phyloP scores from a whole-genome alignment of 2,329 filamentous ascomycete species.

The Ilyonectria sp. region DNA sequence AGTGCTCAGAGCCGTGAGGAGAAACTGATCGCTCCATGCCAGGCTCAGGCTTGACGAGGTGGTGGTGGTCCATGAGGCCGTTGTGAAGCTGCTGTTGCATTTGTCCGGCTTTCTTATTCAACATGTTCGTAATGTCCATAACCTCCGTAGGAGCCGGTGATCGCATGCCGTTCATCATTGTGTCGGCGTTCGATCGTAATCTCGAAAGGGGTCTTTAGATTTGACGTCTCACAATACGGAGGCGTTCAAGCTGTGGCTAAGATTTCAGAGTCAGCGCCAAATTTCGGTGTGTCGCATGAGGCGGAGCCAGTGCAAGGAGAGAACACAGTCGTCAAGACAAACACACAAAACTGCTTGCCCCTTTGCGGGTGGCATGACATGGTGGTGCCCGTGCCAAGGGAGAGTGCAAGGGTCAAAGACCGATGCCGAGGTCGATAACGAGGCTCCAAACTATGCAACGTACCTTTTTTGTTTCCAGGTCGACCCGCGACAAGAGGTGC shows the following conservation, averaged over 20 bases:
- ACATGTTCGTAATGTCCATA: slow-evolving; percentile 68
- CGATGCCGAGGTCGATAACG: background rate
- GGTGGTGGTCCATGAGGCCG: slow-evolving; percentile 52
- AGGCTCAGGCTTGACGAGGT: slow-evolving; percentile 55
- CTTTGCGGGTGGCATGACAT: slow-evolving; percentile 16
- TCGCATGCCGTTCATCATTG: slow-evolving; percentile 56
- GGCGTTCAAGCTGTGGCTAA: slow-evolving; percentile 45
- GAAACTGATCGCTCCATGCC: slow-evolving; percentile 69
- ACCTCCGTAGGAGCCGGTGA: slow-evolving; percentile 63
- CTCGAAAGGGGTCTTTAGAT: slow-evolving; percentile 39
- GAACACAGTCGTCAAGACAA: slow-evolving; percentile 1
- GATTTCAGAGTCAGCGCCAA: slow-evolving; percentile 39
- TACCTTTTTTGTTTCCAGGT: slow-evolving; percentile 31
- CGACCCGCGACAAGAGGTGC: slow-evolving; percentile 45
- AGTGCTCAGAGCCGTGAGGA: slow-evolving; percentile 73
- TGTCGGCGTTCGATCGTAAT: slow-evolving; percentile 42
- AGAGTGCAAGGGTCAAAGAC: background rate
- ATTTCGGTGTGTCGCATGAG: slow-evolving; percentile 18
- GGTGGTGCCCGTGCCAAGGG: slow-evolving; percentile 2
- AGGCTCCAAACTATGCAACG: slow-evolving; percentile 5
- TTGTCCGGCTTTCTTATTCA: slow-evolving; percentile 64
- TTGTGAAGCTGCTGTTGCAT: slow-evolving; percentile 55
- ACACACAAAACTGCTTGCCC: slow-evolving; percentile 6
- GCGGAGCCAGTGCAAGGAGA: slow-evolving; percentile 11
- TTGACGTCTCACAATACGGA: slow-evolving; percentile 44